phyloP scores from a whole-genome alignment of 176 grass and related monocot species.

The Carex myosuroides region DNA sequence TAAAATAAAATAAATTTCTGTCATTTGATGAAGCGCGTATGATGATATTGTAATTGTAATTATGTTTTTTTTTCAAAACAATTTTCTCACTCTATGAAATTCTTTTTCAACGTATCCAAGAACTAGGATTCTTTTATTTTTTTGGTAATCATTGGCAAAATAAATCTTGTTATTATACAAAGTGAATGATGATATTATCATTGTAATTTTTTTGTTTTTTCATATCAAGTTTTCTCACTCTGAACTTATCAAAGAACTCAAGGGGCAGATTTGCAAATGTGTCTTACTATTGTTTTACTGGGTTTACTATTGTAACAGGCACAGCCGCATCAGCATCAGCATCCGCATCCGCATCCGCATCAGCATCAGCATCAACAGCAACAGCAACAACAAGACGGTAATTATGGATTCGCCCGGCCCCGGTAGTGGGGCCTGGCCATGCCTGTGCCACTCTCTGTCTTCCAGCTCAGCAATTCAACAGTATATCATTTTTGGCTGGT shows the following conservation, averaged over 20 bases:
- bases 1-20: not conserved
- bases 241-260: conserved; percentile 50
- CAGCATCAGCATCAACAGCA: conserved; percentile 62
- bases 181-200: not conserved
- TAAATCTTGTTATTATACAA: not conserved
- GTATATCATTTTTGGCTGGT: conserved; percentile 17
- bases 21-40: not conserved
- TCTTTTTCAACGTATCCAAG: conserved; percentile 30
- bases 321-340: conserved; percentile 68
- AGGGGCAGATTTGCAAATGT: not conserved
- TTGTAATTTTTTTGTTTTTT: not conserved
- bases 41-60: not conserved
- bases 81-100: not conserved
- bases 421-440: conserved; percentile 88
- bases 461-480: conserved; percentile 14
- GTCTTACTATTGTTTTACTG: not conserved
- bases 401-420: conserved; percentile 92
- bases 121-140: no score
- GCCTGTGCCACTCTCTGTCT: conserved; percentile 55
- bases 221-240: not conserved
- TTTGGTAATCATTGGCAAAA: no score
- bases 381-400: conserved; percentile 64
- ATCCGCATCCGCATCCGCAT: conserved; percentile 46
- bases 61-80: not conserved
- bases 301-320: not conserved